Evolutionary conservation across 106 monocot genomes (phyloP), one percentile per base, ranked within the genome.

Genomic region (Phalaenopsis equestris): DNA sequence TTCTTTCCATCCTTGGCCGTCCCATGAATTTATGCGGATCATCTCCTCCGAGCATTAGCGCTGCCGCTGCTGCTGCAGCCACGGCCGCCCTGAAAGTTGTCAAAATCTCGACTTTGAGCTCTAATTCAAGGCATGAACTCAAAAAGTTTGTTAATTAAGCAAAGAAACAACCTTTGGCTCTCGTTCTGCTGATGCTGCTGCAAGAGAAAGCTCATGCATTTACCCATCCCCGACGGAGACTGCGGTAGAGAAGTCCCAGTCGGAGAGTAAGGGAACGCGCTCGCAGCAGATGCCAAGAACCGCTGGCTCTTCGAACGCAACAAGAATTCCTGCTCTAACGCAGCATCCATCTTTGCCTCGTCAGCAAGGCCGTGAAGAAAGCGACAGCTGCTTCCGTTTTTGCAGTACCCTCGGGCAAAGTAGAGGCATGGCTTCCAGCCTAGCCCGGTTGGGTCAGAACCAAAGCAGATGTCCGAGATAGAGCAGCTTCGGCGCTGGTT

Each of bases 341-440:
- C 58, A 16, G 78, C 89, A 38, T 91, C 84, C 86, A 93, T 87
- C 79, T 85, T 87, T 38, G 73, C 75, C 16, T 87, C 92, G 45
- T 89, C 93, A 12, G 52, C 52, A 14, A 52, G 52, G 18, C 89
- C 89, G 74, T 95, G 95, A 23, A 91, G 86, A 70, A 95, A 95
- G 61, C 91, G 75, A 82, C 95, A 95, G 67, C 79, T 86, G 70
- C 80, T 89, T 42, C 95, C 95, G 79, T 95, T 95, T 83, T 95
- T 95, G 81, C 95, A 95, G 84, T 87, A 95, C 9, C 95, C 95
- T 42, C 93, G 83, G 7, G 95, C 95, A 64, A 84, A 95, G 85
- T 93, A 95, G 39, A 95, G 84, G 80, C 95, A 95, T 5, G 95
- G 95, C 42, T 85, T 85, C 92, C 90, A 92, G n/a, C 95, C 90